phyloP scores from a whole-genome alignment of 2,329 filamentous ascomycete species.

The Colletotrichum paranaense region DNA sequence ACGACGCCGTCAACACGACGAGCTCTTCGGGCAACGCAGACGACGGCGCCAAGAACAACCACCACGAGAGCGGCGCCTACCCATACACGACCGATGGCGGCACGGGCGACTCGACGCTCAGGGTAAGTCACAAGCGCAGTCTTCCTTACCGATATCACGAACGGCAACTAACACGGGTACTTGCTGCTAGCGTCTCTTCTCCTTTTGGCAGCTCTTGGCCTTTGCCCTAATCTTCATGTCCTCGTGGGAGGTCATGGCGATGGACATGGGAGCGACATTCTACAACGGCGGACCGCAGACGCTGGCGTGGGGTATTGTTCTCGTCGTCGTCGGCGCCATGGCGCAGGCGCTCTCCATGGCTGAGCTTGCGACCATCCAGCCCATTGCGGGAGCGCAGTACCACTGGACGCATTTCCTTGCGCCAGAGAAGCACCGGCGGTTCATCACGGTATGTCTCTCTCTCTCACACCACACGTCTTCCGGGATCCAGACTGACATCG shows the following conservation, averaged over 20 bases:
- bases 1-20: conserved; percentile 21
- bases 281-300: conserved; percentile 33
- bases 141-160: no score
- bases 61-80: background rate
- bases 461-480: no score
- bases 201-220: conserved; percentile 29
- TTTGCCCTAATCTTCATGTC: conserved; percentile 34
- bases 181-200: conserved; percentile 18
- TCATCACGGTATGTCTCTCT: conserved; percentile 22
- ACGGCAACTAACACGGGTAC: background rate
- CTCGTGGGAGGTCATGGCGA: conserved; percentile 33
- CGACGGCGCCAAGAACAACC: background rate
- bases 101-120: conserved; percentile 8
- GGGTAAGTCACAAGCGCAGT: conserved; percentile 1
- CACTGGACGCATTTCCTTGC: conserved; percentile 37
- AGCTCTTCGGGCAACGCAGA: conserved; percentile 25
- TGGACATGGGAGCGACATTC: conserved; percentile 32
- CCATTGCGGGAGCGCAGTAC: conserved; percentile 39
- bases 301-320: conserved; percentile 29
- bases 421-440: conserved; percentile 25
- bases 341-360: conserved; percentile 36
- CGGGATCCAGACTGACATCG: background rate
- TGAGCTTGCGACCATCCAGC: conserved; percentile 39
- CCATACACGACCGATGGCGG: background rate
- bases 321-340: conserved; percentile 31